Evolutionary conservation across 2,329 filamentous ascomycete species (phyloP), one percentile per base, ranked within the genome.

Genomic region (Fusarium drepaniforme): DNA sequence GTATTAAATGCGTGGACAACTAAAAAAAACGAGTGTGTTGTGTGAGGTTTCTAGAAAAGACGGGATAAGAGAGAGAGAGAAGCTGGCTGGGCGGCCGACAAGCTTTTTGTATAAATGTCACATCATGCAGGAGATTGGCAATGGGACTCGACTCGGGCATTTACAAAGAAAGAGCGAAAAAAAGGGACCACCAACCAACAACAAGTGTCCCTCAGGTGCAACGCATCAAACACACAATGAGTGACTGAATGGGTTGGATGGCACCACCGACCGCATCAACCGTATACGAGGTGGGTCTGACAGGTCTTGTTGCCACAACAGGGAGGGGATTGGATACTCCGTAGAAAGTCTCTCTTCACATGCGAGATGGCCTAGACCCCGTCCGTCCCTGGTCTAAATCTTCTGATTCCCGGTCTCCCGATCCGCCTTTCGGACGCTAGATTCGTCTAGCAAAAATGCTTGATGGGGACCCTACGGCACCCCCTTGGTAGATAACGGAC

Each of bases 271-370:
- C 59, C 59, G 59, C 28, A 46, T 44, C 28, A 35, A 25, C 25
- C 38, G 59, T 61, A 61, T 61, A 61, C 59, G 58, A 61, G 58
- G 59, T 61, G 59, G 59, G 59, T 40, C 57, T 40, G 40, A n/a
- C 38, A 25, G 25, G 23, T 46, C 33, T 18, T n/a, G 23, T 60
- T n/a, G 25, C 37, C 28, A 40, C 25, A 8, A 33, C 30, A 33
- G 13, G 16, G 38, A 33, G 13, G 16, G 38, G 59, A 61, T 35
- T 61, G 59, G 59, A 46, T 28, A 7, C n/a, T 42, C 59, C 59
- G 59, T 61, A 61, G 9, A 37, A 37, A n/a, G 23, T 15, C 21
- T 37, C 18, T 57, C 35, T 38, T 59, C 35, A 59, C 35, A 59
- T 40, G 57, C 15, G 37, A 59, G 57, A 30, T n/a, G 37, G 57